Base-by-base conservation (phyloP, 306 rosid species). In the Quercus wislizeni region DNA sequence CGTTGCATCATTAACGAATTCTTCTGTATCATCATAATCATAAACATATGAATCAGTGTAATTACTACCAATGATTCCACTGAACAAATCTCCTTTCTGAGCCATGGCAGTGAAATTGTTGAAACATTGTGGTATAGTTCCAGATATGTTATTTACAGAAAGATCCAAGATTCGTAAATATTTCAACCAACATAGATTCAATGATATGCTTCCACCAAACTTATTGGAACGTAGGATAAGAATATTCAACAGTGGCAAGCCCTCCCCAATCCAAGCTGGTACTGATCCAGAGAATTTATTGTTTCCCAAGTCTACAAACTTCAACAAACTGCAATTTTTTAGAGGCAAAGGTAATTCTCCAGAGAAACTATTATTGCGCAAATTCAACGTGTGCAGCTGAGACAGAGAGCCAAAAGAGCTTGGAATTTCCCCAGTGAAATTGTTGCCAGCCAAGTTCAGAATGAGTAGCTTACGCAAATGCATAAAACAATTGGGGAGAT, bases 331-430 rank as follows among this genome's bases (percentile, higher is more conserved):
- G 63, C 86, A 82, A 20, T 76, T 76, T 15, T 35, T 55, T 17
- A 82, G 46, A 21, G 79, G 46, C 3, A 9, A 71, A 52, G 86
- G 80, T 41, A 82, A 4, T 83, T 76, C 82, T 38, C 84, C 84
- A 0, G 41, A 57, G n/a, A 80, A 73, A 2, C 56, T 73, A 73
- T 79, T 82, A 0, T 52, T 41, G 1, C 67, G 17, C 1, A 82
- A 80, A 2, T 51, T 54, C 20, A 82, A 21, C 0, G 78, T 0
- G 12, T 10, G 3, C 0, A 43, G 13, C 49, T 10, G 3, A 1
- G 12, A 1, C 51, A 43, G 0, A 43, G 0, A 7, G 51, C 0
- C 18, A 6, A 73, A 2, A 15, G 82, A 55, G 35, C 12, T 68
- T 0, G 87, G 85, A 56, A 79, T 38, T 41, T 54, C 33, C 5